These are phyloP conservation scores for Stygiomarasmius scandens DNA, from an alignment of 1,284 basidiomycete species.

Conservation along the genomic window DNA sequence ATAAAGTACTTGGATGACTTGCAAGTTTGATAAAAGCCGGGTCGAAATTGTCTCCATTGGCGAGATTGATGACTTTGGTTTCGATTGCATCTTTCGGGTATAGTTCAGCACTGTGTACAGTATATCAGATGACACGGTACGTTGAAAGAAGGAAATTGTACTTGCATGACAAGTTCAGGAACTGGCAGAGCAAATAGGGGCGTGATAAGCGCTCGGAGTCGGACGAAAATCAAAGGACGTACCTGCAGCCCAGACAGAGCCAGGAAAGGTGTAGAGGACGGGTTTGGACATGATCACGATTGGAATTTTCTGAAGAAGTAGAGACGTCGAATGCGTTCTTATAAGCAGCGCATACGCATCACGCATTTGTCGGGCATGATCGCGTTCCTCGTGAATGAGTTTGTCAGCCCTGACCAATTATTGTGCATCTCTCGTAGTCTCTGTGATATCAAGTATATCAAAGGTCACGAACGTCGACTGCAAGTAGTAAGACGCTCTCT, in stretches of 20 bases:
- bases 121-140: background rate
- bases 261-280: conserved; percentile 45
- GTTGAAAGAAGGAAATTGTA: background rate
- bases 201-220: background rate
- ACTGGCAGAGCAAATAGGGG: conserved; percentile 11
- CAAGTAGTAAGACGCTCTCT: no score
- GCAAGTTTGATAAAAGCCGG: conserved; percentile 59
- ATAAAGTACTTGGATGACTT: conserved; percentile 16
- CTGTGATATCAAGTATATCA: no score
- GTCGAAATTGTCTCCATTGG: conserved; percentile 63
- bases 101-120: conserved; percentile 36
- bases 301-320: background rate
- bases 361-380: no score
- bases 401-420: no score
- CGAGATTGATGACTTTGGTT: conserved; percentile 42
- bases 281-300: conserved; percentile 12
- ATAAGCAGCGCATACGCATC: background rate
- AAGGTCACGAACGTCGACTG: no score
- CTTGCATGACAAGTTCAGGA: conserved; percentile 53
- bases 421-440: no score
- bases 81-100: conserved; percentile 40
- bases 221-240: background rate
- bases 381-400: no score
- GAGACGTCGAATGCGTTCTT: background rate
- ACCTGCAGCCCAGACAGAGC: conserved; percentile 52